Evolutionary conservation across 768 basidiomycete species (phyloP), one percentile per base, ranked within the genome.

Genomic region (Suillus alpinus): DNA sequence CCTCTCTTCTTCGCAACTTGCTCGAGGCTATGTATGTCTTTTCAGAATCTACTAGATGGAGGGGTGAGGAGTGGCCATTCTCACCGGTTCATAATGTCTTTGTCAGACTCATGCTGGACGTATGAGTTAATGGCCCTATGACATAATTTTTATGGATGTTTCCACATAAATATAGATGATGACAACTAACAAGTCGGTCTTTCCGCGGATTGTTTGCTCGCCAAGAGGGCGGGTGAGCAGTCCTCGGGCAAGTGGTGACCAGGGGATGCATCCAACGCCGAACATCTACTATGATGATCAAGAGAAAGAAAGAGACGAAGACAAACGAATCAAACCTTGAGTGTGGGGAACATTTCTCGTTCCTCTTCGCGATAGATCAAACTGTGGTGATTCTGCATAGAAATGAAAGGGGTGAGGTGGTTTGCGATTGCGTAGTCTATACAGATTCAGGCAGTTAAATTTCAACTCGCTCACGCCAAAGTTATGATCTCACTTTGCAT

Each of bases 351-450:
- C 83, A 85, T 84, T 65, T 85, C 84, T 2, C 83, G 75, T 65
- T 85, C 86, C 66, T 89, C 86, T 68, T 89, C 87, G 14, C 87
- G 75, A 65, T 88, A 88, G 9, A 84, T 66, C 9, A 86, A 70
- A 61, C 74, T 84, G 68, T 88, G 82, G 60, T 85, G 83, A 65
- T 88, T 88, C 69, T 88, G 86, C 86, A 88, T 86, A 0, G 83
- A 84, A 66, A 88, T 84, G 72, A 89, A 88, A 1, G 82, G 82
- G 0, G 82, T 84, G 2, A 83, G 72, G 5, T 80, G 78, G 68
- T 88, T 82, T 41, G 77, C 69, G 60, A 86, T 81, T 0, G 86
- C 86, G 65, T 86, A 86, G 68, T 84, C 85, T 86, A 57, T 16
- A 40, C 29, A 16, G 50, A 36, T 26, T 2, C 23, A 26, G 8